Evolutionary conservation across 176 grass and related monocot genomes (phyloP).

Genomic region (Musa troglodytarum): DNA sequence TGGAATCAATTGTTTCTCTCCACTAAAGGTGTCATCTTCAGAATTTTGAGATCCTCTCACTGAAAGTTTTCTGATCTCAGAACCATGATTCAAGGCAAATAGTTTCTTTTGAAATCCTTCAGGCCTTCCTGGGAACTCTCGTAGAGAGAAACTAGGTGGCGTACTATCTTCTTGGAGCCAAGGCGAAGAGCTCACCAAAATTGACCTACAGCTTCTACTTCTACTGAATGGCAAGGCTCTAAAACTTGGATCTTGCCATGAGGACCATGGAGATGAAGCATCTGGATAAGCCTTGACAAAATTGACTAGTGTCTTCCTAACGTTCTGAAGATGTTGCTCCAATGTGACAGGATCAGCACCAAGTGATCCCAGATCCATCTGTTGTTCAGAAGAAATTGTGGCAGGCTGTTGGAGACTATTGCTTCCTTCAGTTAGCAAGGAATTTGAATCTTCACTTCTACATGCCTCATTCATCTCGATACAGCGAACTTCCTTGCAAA

Average conservation of each 20-base stretch:
- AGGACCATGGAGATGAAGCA: constrained; percentile 34
- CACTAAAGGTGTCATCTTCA: constrained; percentile 38
- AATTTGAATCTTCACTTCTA: constrained; percentile 30
- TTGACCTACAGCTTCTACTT: constrained; percentile 72
- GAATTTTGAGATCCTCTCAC: constrained; percentile 49
- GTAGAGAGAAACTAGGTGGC: constrained; percentile 54
- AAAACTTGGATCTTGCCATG: constrained; percentile 29
- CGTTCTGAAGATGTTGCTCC: constrained; percentile 85
- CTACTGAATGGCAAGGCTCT: constrained; percentile 47
- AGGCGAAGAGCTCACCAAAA: constrained; percentile 40
- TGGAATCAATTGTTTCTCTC: constrained; percentile 22
- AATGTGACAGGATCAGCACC: constrained; percentile 44
- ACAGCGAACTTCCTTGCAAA: constrained; percentile 88
- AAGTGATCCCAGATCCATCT: constrained; percentile 9
- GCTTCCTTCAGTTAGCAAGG: constrained; percentile 27
- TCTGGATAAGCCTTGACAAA: constrained; percentile 29
- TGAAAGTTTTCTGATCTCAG: constrained; percentile 50
- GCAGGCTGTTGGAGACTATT: constrained; percentile 31
- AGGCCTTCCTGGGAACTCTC: constrained; percentile 57
- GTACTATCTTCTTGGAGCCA: constrained; percentile 50
- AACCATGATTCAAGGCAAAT: constrained; percentile 37
- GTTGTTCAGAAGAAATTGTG: constrained; percentile 20
- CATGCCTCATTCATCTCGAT: constrained; percentile 54
- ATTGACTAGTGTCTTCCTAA: constrained; percentile 50
- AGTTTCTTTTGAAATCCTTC: constrained; percentile 42